Evolutionary conservation across 1,139 yeast species (phyloP).

Genomic region (Diutina pseudorugosa): DNA sequence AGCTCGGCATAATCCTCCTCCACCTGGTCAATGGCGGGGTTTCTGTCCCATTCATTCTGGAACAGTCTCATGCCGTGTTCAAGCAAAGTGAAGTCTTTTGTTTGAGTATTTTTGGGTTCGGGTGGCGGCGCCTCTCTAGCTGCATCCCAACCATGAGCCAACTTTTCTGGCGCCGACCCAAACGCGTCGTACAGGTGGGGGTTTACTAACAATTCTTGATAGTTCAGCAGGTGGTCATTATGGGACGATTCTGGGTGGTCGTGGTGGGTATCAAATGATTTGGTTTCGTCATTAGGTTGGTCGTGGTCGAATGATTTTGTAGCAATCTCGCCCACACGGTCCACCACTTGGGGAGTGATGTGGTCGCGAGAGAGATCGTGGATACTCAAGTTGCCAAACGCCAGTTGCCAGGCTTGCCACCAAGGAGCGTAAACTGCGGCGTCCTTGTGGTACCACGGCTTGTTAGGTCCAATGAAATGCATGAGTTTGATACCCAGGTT

Average conservation of each 20-base stretch:
- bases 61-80: constrained; percentile 9
- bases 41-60: constrained; percentile 13
- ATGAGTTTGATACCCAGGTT: constrained; percentile 38
- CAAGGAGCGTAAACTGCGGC: constrained; percentile 20
- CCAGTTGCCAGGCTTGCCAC: constrained; percentile 33
- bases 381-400: constrained; percentile 15
- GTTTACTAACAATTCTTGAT: constrained; percentile 11
- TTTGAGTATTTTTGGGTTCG: constrained; percentile 1
- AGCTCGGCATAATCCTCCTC: constrained; percentile 1
- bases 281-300: neutral
- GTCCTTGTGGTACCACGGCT: constrained; percentile 57
- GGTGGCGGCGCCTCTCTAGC: constrained; percentile 22
- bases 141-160: constrained; percentile 27
- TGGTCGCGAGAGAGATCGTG: constrained; percentile 6
- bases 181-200: constrained; percentile 6
- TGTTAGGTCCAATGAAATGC: constrained; percentile 71
- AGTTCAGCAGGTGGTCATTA: constrained; percentile 9
- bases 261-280: neutral
- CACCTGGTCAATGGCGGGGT: neutral
- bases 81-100: neutral
- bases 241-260: neutral
- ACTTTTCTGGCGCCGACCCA: constrained; percentile 2
- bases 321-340: neutral
- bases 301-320: constrained; percentile 2
- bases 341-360: neutral